Base-by-base conservation (phyloP, 768 basidiomycete species). In the Collybia nuda region DNA sequence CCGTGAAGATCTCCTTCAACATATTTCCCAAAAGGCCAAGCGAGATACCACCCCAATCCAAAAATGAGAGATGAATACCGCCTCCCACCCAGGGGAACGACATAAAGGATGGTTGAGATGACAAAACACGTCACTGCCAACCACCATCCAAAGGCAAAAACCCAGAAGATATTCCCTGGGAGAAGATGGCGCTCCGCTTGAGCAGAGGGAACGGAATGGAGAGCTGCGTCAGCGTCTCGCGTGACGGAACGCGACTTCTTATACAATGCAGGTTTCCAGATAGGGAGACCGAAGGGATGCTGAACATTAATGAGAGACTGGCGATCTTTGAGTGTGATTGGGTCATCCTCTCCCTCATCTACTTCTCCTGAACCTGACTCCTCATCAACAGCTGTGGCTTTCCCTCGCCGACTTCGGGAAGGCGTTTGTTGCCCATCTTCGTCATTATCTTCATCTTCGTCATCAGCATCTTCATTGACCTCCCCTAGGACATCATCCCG, bases 231-330 rank as follows among this genome's bases (percentile, higher is more conserved):
- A 32, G 97, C 97, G 70, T 93, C 84, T 44, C 96, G 91, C 43
- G 95, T 98, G 60, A 99, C 91, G 2, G 95, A 92, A 26, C 97
- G 87, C 26, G 90, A 89, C 66, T 99, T 99, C 71, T 95, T 94
- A 84, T 99, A 99, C 51, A 99, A 69, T 0, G 97, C 97, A 18
- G 97, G 97, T 68, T 99, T 99, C 97, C 97, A 99, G 65, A 99
- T 98, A 35, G 93, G 96, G 52, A 99, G 78, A 75, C 97, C 97
- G 67, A 99, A 99, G 12, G 97, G 97, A 67, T 99, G 97, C 64
- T 96, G 92, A 63, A 97, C 95, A 71, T 99, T 99, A 65, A 98
- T 97, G 60, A 97, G 88, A 38, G 95, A 97, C 67, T 99, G 97
- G 24, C 97, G 83, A 58, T 98, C 94, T 69, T 88, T 92, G 58